Percentiles rank a stretch among this genome's conserved stretches.
Conservation (phyloP, 2,329 filamentous ascomycete genomes). For the Leptoxyphium fumago region DNA sequence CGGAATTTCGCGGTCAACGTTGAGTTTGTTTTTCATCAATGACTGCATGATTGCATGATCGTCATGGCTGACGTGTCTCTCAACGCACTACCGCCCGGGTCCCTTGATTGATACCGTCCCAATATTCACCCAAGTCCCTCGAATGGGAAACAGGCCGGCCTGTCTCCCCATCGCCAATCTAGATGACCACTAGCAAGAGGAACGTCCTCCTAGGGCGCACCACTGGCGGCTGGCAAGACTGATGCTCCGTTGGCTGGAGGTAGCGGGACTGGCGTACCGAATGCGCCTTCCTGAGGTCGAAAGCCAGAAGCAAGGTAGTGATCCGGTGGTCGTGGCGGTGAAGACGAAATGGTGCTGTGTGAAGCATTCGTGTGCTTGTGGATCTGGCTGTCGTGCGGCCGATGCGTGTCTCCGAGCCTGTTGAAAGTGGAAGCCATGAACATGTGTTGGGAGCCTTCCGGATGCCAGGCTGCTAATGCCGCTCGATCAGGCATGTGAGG, state of each 20-base stretch:
- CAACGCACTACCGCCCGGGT: too few species aligned
- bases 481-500: background rate
- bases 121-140: background rate
- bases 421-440: constrained; percentile 16
- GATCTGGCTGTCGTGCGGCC: background rate
- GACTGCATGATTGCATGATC: too few species aligned
- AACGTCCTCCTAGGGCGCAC: background rate
- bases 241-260: background rate
- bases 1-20: too few species aligned
- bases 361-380: background rate
- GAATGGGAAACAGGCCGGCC: background rate
- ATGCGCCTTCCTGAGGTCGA: constrained; percentile 12
- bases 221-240: background rate
- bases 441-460: constrained; percentile 11
- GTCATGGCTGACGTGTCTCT: too few species aligned
- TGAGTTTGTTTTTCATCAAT: too few species aligned
- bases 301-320: constrained; percentile 10
- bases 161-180: background rate
- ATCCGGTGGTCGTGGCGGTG: background rate
- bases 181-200: background rate
- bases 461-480: constrained; percentile 1
- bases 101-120: too few species aligned
- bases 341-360: background rate
- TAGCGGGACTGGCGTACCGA: constrained; percentile 10
- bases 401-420: constrained; percentile 1